Base-by-base conservation (phyloP, 371 early-diverging fungal species). In the Apophysomyces sp. region DNA sequence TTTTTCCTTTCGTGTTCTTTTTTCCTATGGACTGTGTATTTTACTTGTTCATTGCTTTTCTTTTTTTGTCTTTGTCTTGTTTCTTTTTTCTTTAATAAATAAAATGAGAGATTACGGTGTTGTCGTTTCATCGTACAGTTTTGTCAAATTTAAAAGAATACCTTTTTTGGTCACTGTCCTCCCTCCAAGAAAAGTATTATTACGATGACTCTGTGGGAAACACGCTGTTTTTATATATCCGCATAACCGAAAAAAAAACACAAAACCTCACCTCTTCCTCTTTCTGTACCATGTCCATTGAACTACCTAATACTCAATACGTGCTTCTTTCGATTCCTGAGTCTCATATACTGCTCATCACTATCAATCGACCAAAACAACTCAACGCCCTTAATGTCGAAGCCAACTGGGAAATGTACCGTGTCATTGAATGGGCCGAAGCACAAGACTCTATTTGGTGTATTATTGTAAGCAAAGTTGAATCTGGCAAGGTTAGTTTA, bases 341-440 rank as follows among this genome's bases (percentile, higher is more conserved):
- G 34, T 68, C 74, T 52, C 74, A 77, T 65, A 62, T 79, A 5
- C 62, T 82, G 21, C 57, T 82, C 34, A 68, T 82, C 44, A 82
- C 80, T 9, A 77, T 82, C 44, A 77, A 82, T 54, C 69, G 80
- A 57, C 76, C 66, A 2, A 71, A 79, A 26, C 64, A 72, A 30
- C 72, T 69, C 59, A 82, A 82, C 59, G 76, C 80, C 12, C 61
- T 82, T 15, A 61, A 69, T 62, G 59, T 67, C n/a, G 76, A 67
- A 44, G 77, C 80, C 3, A 77, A 79, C 57, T 69, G 60, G 57
- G 82, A 82, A 66, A 51, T 82, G 49, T 64, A 66, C 15, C 40
- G 60, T 12, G 54, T 79, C 3, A 58, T 82, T 27, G 69, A 77
- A 52, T 82, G 80, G 78, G 79, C 76, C n/a, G 74, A 82, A 54